Evolutionary conservation across 2,329 filamentous ascomycete genomes (phyloP).

Genomic region (Aureobasidium uvarum): DNA sequence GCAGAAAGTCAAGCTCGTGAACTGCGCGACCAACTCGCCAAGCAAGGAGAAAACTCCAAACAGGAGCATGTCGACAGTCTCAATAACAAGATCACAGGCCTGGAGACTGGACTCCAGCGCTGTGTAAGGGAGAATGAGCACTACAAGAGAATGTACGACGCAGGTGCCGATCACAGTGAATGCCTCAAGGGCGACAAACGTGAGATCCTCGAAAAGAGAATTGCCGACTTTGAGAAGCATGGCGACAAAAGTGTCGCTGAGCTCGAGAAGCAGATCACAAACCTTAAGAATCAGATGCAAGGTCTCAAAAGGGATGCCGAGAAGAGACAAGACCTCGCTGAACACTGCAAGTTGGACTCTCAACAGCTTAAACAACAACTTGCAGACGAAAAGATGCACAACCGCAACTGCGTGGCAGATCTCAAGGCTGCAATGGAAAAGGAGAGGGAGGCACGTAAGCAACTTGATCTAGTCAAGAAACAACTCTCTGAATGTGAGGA

Average conservation of each 20-base stretch:
- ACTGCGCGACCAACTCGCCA: neutral
- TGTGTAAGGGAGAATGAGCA: neutral
- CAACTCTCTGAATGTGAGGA: neutral
- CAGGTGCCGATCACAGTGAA: neutral
- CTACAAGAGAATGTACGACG: neutral
- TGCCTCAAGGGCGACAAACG: neutral
- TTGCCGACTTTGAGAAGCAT: neutral
- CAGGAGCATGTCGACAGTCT: neutral
- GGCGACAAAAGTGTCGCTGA: neutral
- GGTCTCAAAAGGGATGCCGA: neutral
- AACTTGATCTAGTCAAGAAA: neutral
- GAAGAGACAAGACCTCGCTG: neutral
- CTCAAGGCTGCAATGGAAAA: neutral
- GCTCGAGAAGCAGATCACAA: neutral
- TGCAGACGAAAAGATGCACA: neutral
- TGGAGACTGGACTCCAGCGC: neutral
- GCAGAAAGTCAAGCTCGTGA: neutral
- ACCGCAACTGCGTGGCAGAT: neutral
- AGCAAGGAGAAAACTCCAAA: neutral
- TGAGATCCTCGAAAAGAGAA: neutral
- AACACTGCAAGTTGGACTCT: neutral
- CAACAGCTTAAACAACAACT: neutral
- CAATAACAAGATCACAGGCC: neutral
- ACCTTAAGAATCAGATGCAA: neutral
- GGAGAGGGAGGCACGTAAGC: neutral